Evolutionary conservation across 139 green algal species (phyloP).

Genomic region (Chlorella vulgaris): DNA sequence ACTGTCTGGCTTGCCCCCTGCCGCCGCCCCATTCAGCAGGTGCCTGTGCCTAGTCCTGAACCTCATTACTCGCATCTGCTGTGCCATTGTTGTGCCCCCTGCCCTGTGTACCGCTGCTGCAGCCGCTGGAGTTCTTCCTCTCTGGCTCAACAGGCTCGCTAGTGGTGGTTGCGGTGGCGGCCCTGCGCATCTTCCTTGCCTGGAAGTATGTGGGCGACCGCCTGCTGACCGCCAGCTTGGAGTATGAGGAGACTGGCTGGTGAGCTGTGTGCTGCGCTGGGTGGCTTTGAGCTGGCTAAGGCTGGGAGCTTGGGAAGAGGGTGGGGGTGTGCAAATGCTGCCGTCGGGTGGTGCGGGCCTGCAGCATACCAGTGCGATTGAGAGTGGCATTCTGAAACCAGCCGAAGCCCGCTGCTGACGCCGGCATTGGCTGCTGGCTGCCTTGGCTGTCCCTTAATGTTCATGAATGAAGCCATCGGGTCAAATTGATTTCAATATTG

Average conservation of each 20-base stretch:
- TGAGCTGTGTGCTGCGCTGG: conserved; percentile 22
- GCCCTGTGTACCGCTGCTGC: neutral
- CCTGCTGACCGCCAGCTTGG: conserved; percentile 80
- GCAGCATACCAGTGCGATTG: too few relatives aligned
- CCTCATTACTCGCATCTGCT: neutral
- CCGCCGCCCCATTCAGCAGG: too few relatives aligned
- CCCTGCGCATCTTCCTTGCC: conserved; percentile 86
- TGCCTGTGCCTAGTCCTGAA: neutral
- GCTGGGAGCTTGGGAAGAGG: neutral
- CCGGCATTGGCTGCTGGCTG: too few relatives aligned
- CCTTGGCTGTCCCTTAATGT: too few relatives aligned
- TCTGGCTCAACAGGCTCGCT: conserved; percentile 52
- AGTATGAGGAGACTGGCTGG: conserved; percentile 88
- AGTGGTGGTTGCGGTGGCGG: conserved; percentile 74
- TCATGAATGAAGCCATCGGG: too few relatives aligned
- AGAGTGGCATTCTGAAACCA: too few relatives aligned
- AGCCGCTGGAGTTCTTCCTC: conserved; percentile 29
- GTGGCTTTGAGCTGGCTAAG: neutral
- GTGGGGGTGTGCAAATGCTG: too few relatives aligned
- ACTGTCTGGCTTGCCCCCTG: too few relatives aligned
- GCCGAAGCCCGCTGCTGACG: too few relatives aligned
- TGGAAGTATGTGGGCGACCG: conserved; percentile 93
- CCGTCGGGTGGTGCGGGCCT: too few relatives aligned
- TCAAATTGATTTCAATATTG: too few relatives aligned
- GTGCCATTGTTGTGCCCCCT: too few relatives aligned